Evolutionary conservation across 805 yeast species (phyloP), one percentile per base, ranked within the genome.

Genomic region (Pichia deserticola): DNA sequence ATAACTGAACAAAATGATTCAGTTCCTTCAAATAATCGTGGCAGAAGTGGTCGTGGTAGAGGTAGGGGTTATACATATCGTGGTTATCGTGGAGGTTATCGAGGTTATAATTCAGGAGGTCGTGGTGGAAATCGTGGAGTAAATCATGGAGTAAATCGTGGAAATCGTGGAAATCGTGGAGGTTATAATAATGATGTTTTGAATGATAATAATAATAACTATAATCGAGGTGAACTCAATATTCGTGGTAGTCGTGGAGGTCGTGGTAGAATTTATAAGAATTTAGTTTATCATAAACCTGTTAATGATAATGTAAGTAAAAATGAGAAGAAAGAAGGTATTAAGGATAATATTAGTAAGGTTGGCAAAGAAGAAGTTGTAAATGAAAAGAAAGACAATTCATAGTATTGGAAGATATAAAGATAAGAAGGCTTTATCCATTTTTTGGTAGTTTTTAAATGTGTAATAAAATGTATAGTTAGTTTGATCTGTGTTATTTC

Each of bases 1-100:
- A 20, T 3, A 20, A 20, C 3, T 20, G 20, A 20, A 20, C 20
- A 20, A 20, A 20, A 20, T 20, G 20, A 20, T 20, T 20, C 20
- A 20, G 3, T 20, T 20, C 3, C 20, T 20, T 20, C 20, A 20
- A 20, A 20, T 20, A 20, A 20, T 36, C 20, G 27, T 25, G 28
- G 41, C 5, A 10, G 41, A 20, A 42, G 54, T 28, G 46, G 54
- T 25, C 43, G 54, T 27, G 52, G 56, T 11, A 47, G 49, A 40
- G 54, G 54, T 4, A 30, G 47, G n/a, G 49, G 42, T 7, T 29
- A 12, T 39, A 29, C 30, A 25, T 27, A 29, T 7, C 42, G 42
- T 39, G 42, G 40, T 13, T 12, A 11, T 36, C 42, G 44, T 32
- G 36, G 46, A 25, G 27, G 27, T 13, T 34, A 35, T 8, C 30